Evolutionary conservation across 2,329 filamentous ascomycete genomes (phyloP).

Genomic region (Triangularia setosa): DNA sequence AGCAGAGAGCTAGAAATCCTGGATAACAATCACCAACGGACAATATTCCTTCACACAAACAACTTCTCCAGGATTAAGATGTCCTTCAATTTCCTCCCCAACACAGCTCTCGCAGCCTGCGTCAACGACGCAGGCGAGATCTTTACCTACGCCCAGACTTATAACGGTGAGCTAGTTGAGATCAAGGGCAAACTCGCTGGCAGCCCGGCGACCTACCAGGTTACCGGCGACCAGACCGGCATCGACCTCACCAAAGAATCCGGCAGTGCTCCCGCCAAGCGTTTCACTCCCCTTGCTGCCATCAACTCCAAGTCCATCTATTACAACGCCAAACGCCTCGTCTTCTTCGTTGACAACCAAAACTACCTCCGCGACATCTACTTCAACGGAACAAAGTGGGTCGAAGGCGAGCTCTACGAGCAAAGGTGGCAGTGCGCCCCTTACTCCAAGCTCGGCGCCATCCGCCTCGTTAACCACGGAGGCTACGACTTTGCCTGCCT

Average conservation of each 20-base stretch:
- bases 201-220: not conserved
- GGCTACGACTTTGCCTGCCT: conserved; percentile 1
- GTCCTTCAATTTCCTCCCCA: conserved; percentile 4
- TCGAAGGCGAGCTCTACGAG: not conserved
- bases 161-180: conserved; percentile 2
- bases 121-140: not conserved
- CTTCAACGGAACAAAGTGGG: not conserved
- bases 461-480: not conserved
- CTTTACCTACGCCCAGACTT: conserved; percentile 5
- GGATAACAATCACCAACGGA: not conserved
- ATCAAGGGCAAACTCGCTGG: conserved; percentile 3
- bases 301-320: not conserved
- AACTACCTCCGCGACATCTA: conserved; percentile 6
- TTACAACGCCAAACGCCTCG: not conserved
- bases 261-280: conserved; percentile 1
- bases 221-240: not conserved
- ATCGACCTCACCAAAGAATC: not conserved
- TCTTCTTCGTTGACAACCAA: conserved; percentile 6
- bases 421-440: not conserved
- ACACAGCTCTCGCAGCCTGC: not conserved
- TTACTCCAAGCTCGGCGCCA: conserved; percentile 8
- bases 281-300: conserved; percentile 5
- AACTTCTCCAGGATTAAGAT: not conserved
- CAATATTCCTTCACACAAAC: too few species aligned
- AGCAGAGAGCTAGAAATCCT: too few species aligned